Evolutionary conservation across 768 basidiomycete species (phyloP), one percentile per base, ranked within the genome.

Genomic region (Suillus lakei): DNA sequence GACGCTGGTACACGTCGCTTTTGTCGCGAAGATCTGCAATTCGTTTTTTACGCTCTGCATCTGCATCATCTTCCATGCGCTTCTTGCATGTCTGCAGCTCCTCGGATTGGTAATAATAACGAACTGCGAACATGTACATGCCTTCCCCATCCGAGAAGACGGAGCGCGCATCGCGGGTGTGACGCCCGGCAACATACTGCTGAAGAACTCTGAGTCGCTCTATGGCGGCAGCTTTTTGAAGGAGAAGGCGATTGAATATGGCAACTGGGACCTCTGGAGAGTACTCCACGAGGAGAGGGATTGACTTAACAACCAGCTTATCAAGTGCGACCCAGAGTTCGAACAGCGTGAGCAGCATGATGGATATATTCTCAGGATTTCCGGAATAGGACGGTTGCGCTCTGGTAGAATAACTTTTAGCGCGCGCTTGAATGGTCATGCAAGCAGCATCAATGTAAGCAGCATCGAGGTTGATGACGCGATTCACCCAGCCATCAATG

Each of bases 321-420:
- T 86, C 85, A 6, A 86, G 72, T 0, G 79, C 82, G 1, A 82
- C 74, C 85, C 86, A 86, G 21, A 86, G 73, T 36, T 83, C 79
- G 28, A 85, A 68, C 38, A 81, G 64, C 5, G 81, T 81, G 58
- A 86, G 72, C 39, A 86, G 67, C 78, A 85, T 82, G 21, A 80
- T 62, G 13, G 77, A 78, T 5, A 68, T 50, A n/a, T 67, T 58
- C 64, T 84, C 82, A 9, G 82, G 79, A 51, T 77, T 82, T 26
- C 68, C 65, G 16, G 61, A 58, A 58, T 82, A 83, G 8, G 68
- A 61, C 0, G n/a, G 36, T 28, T 56, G 34, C 0, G 82, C 77
- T 0, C 70, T 62, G 1, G 67, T 62, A 5, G 71, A 69, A 56
- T 83, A 79, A 8, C 66, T 53, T 18, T 44, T 48, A 18, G 73